Conservation (phyloP, 768 basidiomycete genomes). For the Pleurotus pulmonarius region DNA sequence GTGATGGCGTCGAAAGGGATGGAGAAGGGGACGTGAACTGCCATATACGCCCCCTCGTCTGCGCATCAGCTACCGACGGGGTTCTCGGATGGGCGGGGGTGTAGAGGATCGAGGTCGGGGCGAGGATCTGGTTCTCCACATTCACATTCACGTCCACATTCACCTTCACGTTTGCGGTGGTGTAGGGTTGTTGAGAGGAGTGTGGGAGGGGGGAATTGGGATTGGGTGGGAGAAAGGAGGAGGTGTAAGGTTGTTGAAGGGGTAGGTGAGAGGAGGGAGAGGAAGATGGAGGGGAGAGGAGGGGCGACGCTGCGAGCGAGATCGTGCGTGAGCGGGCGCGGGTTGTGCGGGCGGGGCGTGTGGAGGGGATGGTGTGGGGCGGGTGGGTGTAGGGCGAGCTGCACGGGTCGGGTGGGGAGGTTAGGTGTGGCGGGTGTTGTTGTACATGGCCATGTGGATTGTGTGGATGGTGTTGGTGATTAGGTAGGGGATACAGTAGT, state of each 20-base stretch:
- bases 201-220: no score
- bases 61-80: background rate
- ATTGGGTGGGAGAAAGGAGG: no score
- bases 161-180: no score
- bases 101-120: background rate
- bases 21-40: background rate
- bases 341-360: no score
- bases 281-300: background rate
- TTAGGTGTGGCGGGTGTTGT: background rate
- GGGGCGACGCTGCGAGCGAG: background rate
- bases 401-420: no score
- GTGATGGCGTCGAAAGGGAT: no score
- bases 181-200: no score
- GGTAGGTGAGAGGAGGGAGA: background rate
- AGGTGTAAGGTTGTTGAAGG: background rate
- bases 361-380: no score
- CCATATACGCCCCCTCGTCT: background rate
- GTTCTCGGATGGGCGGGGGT: background rate
- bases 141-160: no score
- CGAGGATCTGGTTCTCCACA: background rate
- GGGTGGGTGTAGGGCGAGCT: slow-evolving; percentile 3
- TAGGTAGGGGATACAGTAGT: no score
- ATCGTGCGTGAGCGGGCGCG: slow-evolving; percentile 1
- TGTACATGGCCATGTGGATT: no score
- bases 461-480: background rate